phyloP scores from a whole-genome alignment of 1,139 yeast genomes.

The Nakaseomyces sp. region DNA sequence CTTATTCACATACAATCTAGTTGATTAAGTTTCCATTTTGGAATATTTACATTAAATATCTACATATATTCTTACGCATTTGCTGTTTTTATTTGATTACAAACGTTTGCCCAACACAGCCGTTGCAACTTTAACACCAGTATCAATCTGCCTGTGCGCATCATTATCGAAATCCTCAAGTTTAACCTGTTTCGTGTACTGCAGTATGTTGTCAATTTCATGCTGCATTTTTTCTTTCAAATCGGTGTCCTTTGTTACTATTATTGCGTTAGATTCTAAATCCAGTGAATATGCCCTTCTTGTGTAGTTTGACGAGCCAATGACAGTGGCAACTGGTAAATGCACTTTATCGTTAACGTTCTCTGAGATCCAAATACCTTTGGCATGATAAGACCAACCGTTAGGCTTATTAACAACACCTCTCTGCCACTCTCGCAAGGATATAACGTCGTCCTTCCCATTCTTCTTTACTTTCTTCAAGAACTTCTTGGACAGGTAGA shows the following conservation, averaged over 20 bases:
- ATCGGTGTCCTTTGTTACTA: constrained; percentile 58
- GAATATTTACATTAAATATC: constrained; percentile 1
- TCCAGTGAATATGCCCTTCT: constrained; percentile 82
- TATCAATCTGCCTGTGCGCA: constrained; percentile 49
- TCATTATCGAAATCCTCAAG: constrained; percentile 53
- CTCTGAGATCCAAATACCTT: constrained; percentile 79
- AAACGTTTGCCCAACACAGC: constrained; percentile 57
- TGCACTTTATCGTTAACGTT: constrained; percentile 39
- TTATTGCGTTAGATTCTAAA: constrained; percentile 75
- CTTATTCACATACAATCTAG: no score
- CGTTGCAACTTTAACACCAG: constrained; percentile 57
- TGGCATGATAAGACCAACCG: constrained; percentile 99
- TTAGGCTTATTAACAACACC: constrained; percentile 72
- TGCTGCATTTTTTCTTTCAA: constrained; percentile 48
- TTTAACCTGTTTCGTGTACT: constrained; percentile 43
- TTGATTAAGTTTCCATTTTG: neutral
- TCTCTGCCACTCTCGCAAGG: constrained; percentile 73
- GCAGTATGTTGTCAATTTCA: constrained; percentile 57
- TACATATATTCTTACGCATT: no score
- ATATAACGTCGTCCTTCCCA: constrained; percentile 42
- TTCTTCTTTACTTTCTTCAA: constrained; percentile 43
- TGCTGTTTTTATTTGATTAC: no score
- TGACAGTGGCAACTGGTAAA: constrained; percentile 63
- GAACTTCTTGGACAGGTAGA: constrained; percentile 65
- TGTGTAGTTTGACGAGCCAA: constrained; percentile 92